Base-by-base conservation (phyloP, 345 rosid genomes). In the Leavenworthia alabamica region DNA sequence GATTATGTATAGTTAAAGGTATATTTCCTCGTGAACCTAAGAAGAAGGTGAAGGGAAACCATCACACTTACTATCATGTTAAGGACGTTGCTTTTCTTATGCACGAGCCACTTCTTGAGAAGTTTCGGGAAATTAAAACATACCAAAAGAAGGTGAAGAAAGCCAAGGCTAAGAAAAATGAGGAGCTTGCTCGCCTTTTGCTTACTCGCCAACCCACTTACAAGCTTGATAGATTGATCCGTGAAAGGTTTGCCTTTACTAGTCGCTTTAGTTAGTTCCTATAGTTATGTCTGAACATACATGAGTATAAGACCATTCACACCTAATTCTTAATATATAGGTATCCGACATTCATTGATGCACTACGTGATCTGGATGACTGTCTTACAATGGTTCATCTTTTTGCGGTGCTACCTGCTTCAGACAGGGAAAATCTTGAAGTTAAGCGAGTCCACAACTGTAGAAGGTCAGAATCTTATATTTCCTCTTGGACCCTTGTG, bases 301-400 rank as follows among this genome's bases (percentile, higher is more conserved):
- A 19, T 32, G 32, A 26, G n/a, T 41, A 39, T 40, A 5, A 5
- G n/a, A 61, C 45, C 4, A 2, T 19, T 35, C 7, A 40, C 43
- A 10, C 37, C 0, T 26, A 40, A 54, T 59, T 67, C 31, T 15
- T 33, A 52, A 66, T 51, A 14, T 82, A 17, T 60, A 93, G 99
- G 85, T 87, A 87, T 77, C 96, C 99, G 0, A 83, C 83, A 2
- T 87, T 89, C 59, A 61, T 86, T 49, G 96, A 90, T 75, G 95
- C 96, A 5, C 82, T 93, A 7, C 83, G 99, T 43, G 99, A 93
- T 75, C 81, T 93, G 83, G 99, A 89, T 72, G 99, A 89, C 59
- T 84, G 96, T 70, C 90, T 93, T 26, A 81, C 96, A 0, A 75
- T 87, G 95, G 90, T 93, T 58, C 96, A 87, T 74, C 96, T 89